These are phyloP conservation scores for Trametes gibbosa DNA, from an alignment of 768 basidiomycete species.

Conservation along the genomic window DNA sequence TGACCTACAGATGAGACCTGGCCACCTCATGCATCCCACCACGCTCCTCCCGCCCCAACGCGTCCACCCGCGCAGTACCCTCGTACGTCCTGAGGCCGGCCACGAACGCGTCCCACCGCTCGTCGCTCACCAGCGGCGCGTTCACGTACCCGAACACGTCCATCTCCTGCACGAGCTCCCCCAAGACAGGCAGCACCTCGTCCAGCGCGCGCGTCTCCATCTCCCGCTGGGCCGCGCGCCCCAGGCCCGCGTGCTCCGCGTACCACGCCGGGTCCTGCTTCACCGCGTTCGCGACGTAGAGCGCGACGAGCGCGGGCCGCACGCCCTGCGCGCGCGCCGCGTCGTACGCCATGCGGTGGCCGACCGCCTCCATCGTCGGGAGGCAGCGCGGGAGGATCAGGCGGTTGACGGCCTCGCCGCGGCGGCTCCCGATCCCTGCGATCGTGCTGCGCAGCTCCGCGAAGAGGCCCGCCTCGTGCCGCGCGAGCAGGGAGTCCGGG, in stretches of 20 bases:
- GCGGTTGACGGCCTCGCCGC: slow-evolving; percentile 49
- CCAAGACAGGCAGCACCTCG: slow-evolving; percentile 21
- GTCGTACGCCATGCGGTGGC: slow-evolving; percentile 34
- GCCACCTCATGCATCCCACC: neutral
- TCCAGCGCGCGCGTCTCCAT: slow-evolving; percentile 25
- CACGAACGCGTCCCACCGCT: slow-evolving; percentile 28
- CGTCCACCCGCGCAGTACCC: slow-evolving; percentile 19
- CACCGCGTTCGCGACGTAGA: slow-evolving; percentile 28
- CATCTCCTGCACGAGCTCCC: slow-evolving; percentile 22
- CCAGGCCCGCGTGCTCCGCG: slow-evolving; percentile 39
- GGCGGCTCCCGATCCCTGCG: slow-evolving; percentile 35
- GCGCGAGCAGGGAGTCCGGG: slow-evolving; percentile 50
- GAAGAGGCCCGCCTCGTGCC: slow-evolving; percentile 42
- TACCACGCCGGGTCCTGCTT: slow-evolving; percentile 33
- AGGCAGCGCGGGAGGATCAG: slow-evolving; percentile 31
- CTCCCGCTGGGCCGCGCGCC: slow-evolving; percentile 42
- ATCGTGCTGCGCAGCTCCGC: slow-evolving; percentile 20
- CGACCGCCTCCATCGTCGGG: slow-evolving; percentile 28
- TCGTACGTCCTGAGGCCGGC: slow-evolving; percentile 18
- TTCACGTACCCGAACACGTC: slow-evolving; percentile 26
- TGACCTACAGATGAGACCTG: neutral
- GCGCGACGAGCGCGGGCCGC: slow-evolving; percentile 23
- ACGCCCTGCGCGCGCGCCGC: slow-evolving; percentile 31
- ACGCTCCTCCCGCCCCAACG: neutral
- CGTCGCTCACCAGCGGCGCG: slow-evolving; percentile 31